These are phyloP conservation scores for Hibiscus tridactylites DNA, from an alignment of 345 rosid species.

Conservation along the genomic window DNA sequence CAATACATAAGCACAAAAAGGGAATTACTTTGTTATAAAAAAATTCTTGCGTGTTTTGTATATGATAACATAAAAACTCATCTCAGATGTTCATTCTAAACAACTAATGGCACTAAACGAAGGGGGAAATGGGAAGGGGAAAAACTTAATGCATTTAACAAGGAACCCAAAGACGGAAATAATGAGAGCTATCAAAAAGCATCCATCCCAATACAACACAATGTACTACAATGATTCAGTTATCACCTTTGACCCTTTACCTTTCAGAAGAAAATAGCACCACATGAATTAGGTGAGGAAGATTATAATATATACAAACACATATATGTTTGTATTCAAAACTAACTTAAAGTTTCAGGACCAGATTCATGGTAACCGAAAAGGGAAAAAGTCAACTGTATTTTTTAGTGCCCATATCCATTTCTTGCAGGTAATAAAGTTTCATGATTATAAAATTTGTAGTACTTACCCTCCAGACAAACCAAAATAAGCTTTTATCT, in stretches of 20 bases:
- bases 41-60: neutral
- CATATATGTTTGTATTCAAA: neutral
- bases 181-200: neutral
- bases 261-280: neutral
- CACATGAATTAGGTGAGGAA: neutral
- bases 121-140: neutral
- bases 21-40: neutral
- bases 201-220: neutral
- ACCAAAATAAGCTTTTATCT: conserved; percentile 81
- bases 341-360: neutral
- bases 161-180: neutral
- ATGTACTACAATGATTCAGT: neutral
- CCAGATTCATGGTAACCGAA: neutral
- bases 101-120: neutral
- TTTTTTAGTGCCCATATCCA: neutral
- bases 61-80: neutral
- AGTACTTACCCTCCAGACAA: conserved; percentile 80
- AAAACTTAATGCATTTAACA: neutral
- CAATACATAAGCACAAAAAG: neutral
- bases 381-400: neutral
- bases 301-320: neutral
- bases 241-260: neutral
- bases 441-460: neutral
- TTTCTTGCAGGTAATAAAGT: neutral
- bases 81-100: neutral